Evolutionary conservation across 345 rosid species (phyloP).

Genomic region (Gynandropsis gynandra): DNA sequence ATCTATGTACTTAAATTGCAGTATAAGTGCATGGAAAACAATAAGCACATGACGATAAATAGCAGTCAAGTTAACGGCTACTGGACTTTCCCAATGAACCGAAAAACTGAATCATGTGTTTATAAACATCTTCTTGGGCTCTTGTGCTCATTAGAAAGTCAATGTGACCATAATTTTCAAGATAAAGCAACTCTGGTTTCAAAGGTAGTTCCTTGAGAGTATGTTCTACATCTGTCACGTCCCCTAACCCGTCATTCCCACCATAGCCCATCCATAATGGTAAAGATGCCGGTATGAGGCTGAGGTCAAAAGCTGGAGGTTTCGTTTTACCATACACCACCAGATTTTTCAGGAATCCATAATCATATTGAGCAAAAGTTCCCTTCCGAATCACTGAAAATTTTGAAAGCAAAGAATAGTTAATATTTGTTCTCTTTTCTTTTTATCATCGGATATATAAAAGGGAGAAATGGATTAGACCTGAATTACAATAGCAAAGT

Average conservation of each 20-base stretch:
- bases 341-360: constrained; percentile 60
- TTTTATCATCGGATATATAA: not conserved
- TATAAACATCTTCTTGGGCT: constrained; percentile 58
- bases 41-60: too few species aligned
- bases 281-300: constrained; percentile 50
- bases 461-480: not conserved
- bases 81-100: constrained; percentile 35
- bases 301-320: constrained; percentile 68
- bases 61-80: too few species aligned
- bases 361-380: constrained; percentile 65
- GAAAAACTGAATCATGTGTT: constrained; percentile 56
- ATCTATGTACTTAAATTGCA: too few species aligned
- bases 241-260: constrained; percentile 70
- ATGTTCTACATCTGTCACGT: constrained; percentile 50
- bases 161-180: constrained; percentile 68
- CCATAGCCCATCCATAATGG: constrained; percentile 93
- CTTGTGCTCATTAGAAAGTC: constrained; percentile 52
- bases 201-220: constrained; percentile 50
- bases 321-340: constrained; percentile 41
- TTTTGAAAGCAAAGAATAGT: not conserved
- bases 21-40: too few species aligned
- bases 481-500: not conserved
- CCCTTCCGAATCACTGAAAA: constrained; percentile 90
- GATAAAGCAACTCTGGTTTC: constrained; percentile 55
- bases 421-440: too few species aligned